These are phyloP conservation scores for Schwanniomyces sp. DNA, from an alignment of 805 yeast genomes.

Conservation along the genomic window DNA sequence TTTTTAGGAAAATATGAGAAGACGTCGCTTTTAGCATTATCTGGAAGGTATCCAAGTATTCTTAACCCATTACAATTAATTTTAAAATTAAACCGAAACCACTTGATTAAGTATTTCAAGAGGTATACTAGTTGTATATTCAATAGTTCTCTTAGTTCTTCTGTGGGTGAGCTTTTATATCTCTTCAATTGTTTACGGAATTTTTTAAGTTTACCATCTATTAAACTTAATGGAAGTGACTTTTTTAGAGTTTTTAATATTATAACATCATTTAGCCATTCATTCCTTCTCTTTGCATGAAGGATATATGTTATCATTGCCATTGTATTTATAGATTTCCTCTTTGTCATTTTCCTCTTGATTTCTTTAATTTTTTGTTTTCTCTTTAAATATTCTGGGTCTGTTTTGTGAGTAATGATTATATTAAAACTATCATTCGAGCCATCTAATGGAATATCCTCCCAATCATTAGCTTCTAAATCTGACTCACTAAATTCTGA, in stretches of 20 bases:
- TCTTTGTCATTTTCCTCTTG: conserved; percentile 5
- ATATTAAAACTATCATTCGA: conserved; percentile 5
- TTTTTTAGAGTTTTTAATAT: conserved; percentile 22
- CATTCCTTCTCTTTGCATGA: conserved; percentile 20
- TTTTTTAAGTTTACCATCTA: conserved; percentile 14
- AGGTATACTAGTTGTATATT: conserved; percentile 25
- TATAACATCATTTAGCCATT: conserved; percentile 14
- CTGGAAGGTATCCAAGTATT: conserved; percentile 25
- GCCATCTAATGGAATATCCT: conserved; percentile 11
- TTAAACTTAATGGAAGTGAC: conserved; percentile 21
- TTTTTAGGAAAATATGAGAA: conserved; percentile 20
- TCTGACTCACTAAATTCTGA: conserved; percentile 3
- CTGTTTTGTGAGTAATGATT: background rate
- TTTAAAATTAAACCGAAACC: conserved; percentile 32
- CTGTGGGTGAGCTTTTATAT: background rate
- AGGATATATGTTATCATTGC: conserved; percentile 22
- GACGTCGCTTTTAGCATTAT: background rate
- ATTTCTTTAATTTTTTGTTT: conserved; percentile 1
- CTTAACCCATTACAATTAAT: conserved; percentile 29
- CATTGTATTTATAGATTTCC: conserved; percentile 16
- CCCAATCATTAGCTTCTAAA: conserved; percentile 16
- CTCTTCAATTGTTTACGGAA: conserved; percentile 9
- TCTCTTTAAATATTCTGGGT: background rate
- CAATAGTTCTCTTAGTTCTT: background rate
- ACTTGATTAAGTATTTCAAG: conserved; percentile 30